These are phyloP conservation scores for Vitellaria paradoxa DNA, from an alignment of 179 eudicot genomes.

Conservation along the genomic window DNA sequence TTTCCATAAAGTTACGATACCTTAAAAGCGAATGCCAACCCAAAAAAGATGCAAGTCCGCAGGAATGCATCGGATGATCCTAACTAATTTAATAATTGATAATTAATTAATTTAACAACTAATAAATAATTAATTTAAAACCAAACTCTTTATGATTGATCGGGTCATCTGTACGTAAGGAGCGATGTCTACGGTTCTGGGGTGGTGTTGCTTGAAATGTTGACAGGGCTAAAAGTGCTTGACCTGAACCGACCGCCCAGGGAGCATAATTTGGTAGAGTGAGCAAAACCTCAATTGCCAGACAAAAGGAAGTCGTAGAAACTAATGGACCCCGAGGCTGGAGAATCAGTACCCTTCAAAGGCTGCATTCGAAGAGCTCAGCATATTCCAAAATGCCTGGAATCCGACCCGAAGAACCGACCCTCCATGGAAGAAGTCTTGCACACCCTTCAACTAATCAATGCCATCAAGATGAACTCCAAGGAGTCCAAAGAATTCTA, in stretches of 20 bases:
- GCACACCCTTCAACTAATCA: conserved; percentile 36
- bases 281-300: conserved; percentile 58
- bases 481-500: conserved; percentile 17
- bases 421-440: conserved; percentile 67
- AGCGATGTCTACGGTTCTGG: conserved; percentile 86
- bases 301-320: conserved; percentile 45
- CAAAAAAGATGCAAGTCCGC: no score
- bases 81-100: no score
- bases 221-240: conserved; percentile 57
- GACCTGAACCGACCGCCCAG: conserved; percentile 48
- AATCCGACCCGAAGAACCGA: conserved; percentile 45
- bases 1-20: no score
- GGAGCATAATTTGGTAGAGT: conserved; percentile 46
- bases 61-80: no score
- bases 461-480: conserved; percentile 38
- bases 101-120: no score
- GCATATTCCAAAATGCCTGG: conserved; percentile 55
- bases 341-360: conserved; percentile 46
- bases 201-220: conserved; percentile 58
- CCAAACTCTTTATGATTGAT: no score
- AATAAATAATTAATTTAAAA: no score
- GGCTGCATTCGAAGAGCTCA: conserved; percentile 46
- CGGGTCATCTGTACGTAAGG: conserved; percentile 70
- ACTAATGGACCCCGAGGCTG: conserved; percentile 60
- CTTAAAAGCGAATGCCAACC: no score